phyloP scores from a whole-genome alignment of 208 protist species.

The Strigomonas culicis region DNA sequence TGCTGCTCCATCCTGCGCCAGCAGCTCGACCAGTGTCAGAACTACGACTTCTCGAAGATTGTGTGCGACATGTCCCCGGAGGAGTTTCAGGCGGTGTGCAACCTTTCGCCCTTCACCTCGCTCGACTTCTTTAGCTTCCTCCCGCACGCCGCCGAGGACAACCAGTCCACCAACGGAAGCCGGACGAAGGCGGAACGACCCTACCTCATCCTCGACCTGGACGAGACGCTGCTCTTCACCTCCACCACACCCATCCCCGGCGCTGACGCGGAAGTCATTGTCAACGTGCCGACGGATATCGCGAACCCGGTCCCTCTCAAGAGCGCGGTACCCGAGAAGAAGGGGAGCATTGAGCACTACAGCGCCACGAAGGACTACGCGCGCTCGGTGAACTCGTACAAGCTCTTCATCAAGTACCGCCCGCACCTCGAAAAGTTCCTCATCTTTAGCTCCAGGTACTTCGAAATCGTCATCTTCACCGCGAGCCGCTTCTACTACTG shows the following conservation, averaged over 20 bases:
- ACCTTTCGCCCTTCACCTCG: constrained; percentile 34
- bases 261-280: constrained; percentile 25
- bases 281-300: constrained; percentile 12
- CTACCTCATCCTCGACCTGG: constrained; percentile 48
- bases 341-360: background rate
- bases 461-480: constrained; percentile 64
- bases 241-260: constrained; percentile 29
- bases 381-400: constrained; percentile 14
- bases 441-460: constrained; percentile 24
- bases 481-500: constrained; percentile 43
- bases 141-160: background rate
- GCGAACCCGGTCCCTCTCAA: too few relatives aligned
- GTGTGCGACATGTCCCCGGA: background rate
- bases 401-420: constrained; percentile 42
- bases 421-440: constrained; percentile 39
- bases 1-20: constrained; percentile 11
- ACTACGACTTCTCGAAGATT: background rate
- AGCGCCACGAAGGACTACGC: background rate
- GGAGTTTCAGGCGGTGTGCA: constrained; percentile 3
- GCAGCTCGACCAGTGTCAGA: background rate
- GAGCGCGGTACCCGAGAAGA: background rate
- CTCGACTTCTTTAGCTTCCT: constrained; percentile 37
- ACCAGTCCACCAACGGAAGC: background rate
- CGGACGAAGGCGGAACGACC: background rate
- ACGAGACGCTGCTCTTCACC: constrained; percentile 53